Conservation (phyloP, 73 alveolate genomes). For the Paramecium sonneborni region DNA sequence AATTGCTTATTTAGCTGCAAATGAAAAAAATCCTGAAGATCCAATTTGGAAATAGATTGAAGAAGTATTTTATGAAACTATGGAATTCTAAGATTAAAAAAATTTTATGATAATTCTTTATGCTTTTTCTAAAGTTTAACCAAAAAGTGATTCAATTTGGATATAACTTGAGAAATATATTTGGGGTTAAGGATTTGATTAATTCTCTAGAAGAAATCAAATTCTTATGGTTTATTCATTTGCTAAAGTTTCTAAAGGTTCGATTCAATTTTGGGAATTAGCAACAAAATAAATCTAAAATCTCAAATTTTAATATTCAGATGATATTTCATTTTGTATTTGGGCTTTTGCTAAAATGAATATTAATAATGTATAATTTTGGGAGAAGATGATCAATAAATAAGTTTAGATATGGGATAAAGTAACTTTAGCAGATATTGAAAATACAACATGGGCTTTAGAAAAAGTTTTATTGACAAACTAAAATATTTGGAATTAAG, state of each 20-base stretch:
- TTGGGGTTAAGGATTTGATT: constrained; percentile 32
- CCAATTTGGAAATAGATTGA: constrained; percentile 24
- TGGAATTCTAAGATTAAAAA: not conserved
- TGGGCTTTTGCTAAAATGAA: constrained; percentile 38
- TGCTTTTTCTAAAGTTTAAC: not conserved
- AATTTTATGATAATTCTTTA: not conserved
- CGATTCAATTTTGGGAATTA: constrained; percentile 1
- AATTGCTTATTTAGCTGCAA: constrained; percentile 31
- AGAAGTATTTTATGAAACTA: not conserved
- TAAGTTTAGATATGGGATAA: not conserved
- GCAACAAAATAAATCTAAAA: not conserved
- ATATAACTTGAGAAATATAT: not conserved
- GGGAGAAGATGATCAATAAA: not conserved
- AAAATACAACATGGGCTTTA: constrained; percentile 24
- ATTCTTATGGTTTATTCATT: constrained; percentile 8
- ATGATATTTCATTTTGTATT: constrained; percentile 23
- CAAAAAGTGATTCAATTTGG: not conserved
- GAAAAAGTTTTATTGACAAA: not conserved
- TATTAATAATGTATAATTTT: not conserved
- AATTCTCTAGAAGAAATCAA: not conserved
- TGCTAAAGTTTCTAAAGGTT: not conserved
- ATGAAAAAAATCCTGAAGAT: not conserved
- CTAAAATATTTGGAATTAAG: not conserved
- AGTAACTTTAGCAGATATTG: constrained; percentile 30
- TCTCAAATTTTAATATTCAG: not conserved